Evolutionary conservation across 306 rosid genomes (phyloP).

Genomic region (Arachis stenosperma): DNA sequence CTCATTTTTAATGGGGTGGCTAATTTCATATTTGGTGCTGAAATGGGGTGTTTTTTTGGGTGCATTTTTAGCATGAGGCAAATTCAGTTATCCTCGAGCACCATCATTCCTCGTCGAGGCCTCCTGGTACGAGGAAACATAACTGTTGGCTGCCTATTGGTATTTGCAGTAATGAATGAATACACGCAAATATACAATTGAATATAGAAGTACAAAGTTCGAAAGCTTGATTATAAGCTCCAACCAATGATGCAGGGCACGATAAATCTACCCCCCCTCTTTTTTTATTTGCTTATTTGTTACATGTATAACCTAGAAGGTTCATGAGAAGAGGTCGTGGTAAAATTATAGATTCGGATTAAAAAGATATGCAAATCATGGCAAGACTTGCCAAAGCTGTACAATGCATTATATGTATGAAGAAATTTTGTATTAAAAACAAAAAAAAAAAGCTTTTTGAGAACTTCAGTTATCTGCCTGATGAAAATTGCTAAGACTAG

Average conservation of each 20-base stretch:
- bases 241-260: background rate
- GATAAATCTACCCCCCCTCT: background rate
- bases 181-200: background rate
- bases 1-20: background rate
- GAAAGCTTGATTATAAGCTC: constrained; percentile 19
- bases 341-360: background rate
- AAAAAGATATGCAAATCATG: background rate
- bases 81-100: constrained; percentile 14
- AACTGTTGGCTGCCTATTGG: background rate
- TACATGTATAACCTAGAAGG: constrained; percentile 5
- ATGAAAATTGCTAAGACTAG: too few species aligned
- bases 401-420: constrained; percentile 9
- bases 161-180: constrained; percentile 23
- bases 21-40: constrained; percentile 33
- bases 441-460: background rate
- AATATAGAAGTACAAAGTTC: constrained; percentile 29
- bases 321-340: constrained; percentile 13
- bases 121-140: constrained; percentile 18
- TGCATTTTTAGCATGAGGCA: constrained; percentile 26
- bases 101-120: constrained; percentile 30
- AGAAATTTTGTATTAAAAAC: background rate
- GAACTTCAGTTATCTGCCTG: background rate
- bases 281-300: constrained; percentile 22
- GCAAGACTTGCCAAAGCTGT: background rate
- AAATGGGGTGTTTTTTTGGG: constrained; percentile 1